Percentiles rank a stretch among this genome's conserved stretches.
phyloP scores from a whole-genome alignment of 768 basidiomycete species.

The Imleria badia region DNA sequence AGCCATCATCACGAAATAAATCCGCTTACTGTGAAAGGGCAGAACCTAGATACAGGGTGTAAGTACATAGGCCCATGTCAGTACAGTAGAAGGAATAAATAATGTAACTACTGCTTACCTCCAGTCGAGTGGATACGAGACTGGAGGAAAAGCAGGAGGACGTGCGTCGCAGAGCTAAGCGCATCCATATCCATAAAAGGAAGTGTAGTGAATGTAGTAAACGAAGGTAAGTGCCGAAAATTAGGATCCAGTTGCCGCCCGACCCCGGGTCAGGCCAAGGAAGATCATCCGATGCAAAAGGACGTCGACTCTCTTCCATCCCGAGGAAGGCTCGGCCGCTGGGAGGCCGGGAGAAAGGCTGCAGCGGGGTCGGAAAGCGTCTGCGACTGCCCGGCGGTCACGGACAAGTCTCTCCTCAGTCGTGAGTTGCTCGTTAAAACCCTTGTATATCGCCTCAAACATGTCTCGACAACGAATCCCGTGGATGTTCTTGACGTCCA shows the following conservation, averaged over 20 bases:
- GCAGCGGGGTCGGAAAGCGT: constrained; percentile 48
- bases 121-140: too few relatives aligned
- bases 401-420: constrained; percentile 40
- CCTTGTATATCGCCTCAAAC: constrained; percentile 55
- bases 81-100: too few relatives aligned
- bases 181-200: too few relatives aligned
- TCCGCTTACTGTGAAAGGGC: too few relatives aligned
- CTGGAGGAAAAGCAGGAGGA: too few relatives aligned
- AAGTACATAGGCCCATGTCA: too few relatives aligned
- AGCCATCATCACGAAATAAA: too few relatives aligned
- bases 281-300: constrained; percentile 54
- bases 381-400: constrained; percentile 34
- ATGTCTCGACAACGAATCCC: constrained; percentile 58
- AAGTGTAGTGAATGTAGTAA: too few relatives aligned
- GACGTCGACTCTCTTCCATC: constrained; percentile 57
- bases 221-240: constrained; percentile 28
- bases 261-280: constrained; percentile 43
- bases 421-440: constrained; percentile 46
- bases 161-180: too few relatives aligned
- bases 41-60: too few relatives aligned
- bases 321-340: constrained; percentile 42
- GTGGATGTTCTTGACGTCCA: constrained; percentile 42
- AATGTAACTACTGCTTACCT: too few relatives aligned
- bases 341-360: constrained; percentile 39
- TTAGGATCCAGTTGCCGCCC: constrained; percentile 36